These are phyloP conservation scores for Daldinia sp. DNA, from an alignment of 2,329 filamentous ascomycete genomes.

Conservation along the genomic window DNA sequence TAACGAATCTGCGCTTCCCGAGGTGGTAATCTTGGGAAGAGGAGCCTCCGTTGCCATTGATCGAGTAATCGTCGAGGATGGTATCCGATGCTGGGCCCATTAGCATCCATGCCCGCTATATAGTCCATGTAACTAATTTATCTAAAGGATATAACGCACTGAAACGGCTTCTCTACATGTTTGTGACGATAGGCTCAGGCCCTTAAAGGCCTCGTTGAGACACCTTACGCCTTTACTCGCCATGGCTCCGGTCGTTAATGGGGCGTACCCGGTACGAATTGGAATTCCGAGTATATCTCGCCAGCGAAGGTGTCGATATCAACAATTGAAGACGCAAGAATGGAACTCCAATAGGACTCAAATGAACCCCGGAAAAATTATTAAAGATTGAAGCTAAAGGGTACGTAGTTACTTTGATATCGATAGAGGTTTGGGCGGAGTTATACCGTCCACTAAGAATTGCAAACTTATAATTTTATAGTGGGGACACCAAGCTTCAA, in stretches of 20 bases:
- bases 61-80: slow-evolving; percentile 58
- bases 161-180: slow-evolving; percentile 53
- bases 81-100: slow-evolving; percentile 46
- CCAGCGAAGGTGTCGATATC: slow-evolving; percentile 13
- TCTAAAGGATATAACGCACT: slow-evolving; percentile 40
- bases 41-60: slow-evolving; percentile 68
- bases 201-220: slow-evolving; percentile 65
- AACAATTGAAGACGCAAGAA: slow-evolving; percentile 3
- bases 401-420: slow-evolving; percentile 24
- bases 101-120: slow-evolving; percentile 14
- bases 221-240: slow-evolving; percentile 63
- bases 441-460: slow-evolving; percentile 24
- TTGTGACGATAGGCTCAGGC: slow-evolving; percentile 62
- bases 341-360: neutral
- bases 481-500: slow-evolving; percentile 36
- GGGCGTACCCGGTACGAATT: slow-evolving; percentile 2
- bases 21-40: slow-evolving; percentile 55
- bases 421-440: slow-evolving; percentile 24
- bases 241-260: slow-evolving; percentile 53
- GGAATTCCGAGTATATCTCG: neutral
- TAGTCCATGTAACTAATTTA: neutral
- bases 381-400: slow-evolving; percentile 26
- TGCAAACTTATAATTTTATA: slow-evolving; percentile 17
- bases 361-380: slow-evolving; percentile 47
- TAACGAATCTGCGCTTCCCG: slow-evolving; percentile 49